Conservation (phyloP, 352 stramenopile genomes). For the Bremia lactucae region DNA sequence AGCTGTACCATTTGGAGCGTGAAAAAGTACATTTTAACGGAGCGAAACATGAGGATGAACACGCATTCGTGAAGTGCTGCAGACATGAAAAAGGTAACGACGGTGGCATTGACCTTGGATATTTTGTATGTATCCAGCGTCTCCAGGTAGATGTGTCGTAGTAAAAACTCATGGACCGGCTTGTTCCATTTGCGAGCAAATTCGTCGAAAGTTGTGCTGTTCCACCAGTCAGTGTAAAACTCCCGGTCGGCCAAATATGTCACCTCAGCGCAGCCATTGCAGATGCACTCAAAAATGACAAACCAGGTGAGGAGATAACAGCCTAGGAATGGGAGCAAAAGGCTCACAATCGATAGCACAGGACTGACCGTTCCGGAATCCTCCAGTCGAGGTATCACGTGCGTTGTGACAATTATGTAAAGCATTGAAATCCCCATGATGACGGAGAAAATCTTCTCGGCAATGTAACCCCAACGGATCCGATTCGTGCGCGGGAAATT, state of each 20-base stretch:
- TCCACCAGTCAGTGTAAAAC: slow-evolving; percentile 98
- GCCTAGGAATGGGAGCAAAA: slow-evolving; percentile 89
- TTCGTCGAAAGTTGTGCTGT: slow-evolving; percentile 88
- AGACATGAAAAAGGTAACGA: slow-evolving; percentile 89
- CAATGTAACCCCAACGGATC: slow-evolving; percentile 81
- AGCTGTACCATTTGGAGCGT: slow-evolving; percentile 92
- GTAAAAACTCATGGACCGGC: slow-evolving; percentile 92
- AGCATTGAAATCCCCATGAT: slow-evolving; percentile 72
- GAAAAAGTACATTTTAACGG: slow-evolving; percentile 89
- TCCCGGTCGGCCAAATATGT: slow-evolving; percentile 83
- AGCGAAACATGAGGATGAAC: slow-evolving; percentile 91
- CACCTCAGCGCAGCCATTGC: slow-evolving; percentile 93
- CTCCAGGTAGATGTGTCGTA: slow-evolving; percentile 80
- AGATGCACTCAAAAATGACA: slow-evolving; percentile 93
- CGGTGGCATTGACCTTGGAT: slow-evolving; percentile 68
- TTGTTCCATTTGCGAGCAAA: slow-evolving; percentile 95
- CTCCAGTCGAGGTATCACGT: slow-evolving; percentile 79
- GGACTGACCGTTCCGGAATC: slow-evolving; percentile 47
- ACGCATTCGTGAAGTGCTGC: slow-evolving; percentile 92
- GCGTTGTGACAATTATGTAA: slow-evolving; percentile 86
- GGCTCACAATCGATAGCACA: slow-evolving; percentile 52
- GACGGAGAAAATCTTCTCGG: slow-evolving; percentile 70
- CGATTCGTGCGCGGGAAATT: slow-evolving; percentile 77
- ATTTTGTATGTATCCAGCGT: slow-evolving; percentile 64
- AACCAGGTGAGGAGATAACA: slow-evolving; percentile 95